A percentile compares a stretch with the other conserved stretches of the same genome.
Evolutionary conservation across 164 flowering plant species (phyloP).

Genomic region (Akebia trifoliata): DNA sequence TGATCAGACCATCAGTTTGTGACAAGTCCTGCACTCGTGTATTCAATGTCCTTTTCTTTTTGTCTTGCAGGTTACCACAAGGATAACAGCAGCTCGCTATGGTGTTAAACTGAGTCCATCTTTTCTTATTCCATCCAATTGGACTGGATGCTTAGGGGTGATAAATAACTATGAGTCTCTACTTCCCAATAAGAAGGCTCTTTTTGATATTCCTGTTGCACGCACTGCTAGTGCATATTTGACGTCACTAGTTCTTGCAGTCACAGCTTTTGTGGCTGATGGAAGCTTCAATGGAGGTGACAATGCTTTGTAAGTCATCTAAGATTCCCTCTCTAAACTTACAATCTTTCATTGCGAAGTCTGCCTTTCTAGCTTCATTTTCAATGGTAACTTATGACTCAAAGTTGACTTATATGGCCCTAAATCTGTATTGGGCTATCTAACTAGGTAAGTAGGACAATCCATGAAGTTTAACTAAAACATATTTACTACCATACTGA

Average conservation of each 20-base stretch:
- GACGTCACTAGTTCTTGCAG: conserved; percentile 71
- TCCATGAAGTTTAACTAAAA: too few species aligned
- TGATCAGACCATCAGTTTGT: too few species aligned
- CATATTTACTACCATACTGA: too few species aligned
- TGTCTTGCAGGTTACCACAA: conserved; percentile 66
- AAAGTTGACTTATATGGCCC: not conserved
- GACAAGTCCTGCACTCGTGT: not conserved
- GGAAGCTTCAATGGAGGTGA: conserved; percentile 98
- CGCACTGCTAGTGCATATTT: conserved; percentile 93
- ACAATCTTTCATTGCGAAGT: not conserved
- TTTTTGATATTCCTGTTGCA: conserved; percentile 92
- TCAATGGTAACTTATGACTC: too few species aligned
- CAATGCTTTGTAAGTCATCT: conserved; percentile 75
- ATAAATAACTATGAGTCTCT: conserved; percentile 91
- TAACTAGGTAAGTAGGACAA: not conserved
- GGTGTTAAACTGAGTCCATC: conserved; percentile 93
- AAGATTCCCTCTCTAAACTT: not conserved
- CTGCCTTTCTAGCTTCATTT: not conserved
- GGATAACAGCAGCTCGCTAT: conserved; percentile 81
- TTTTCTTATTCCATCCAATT: conserved; percentile 89
- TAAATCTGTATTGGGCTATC: not conserved
- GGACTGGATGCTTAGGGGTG: conserved; percentile 98
- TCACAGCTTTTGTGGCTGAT: conserved; percentile 82
- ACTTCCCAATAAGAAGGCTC: conserved; percentile 87
- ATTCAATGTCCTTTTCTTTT: not conserved